Evolutionary conservation across 2,329 filamentous ascomycete genomes (phyloP).

Genomic region (Pseudogymnoascus sp.): DNA sequence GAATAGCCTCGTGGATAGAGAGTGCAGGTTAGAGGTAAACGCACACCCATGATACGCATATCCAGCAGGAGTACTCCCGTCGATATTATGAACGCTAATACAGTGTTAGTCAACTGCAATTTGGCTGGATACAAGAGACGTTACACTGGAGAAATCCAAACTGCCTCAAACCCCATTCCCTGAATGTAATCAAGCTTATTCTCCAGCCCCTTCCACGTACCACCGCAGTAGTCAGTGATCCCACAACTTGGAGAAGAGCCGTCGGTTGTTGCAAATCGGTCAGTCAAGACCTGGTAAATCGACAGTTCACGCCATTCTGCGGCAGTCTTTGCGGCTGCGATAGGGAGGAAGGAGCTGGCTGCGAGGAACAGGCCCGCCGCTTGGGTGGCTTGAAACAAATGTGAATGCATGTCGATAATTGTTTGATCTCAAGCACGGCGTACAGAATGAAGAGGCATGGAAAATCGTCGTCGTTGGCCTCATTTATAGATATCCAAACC

Average conservation of each 20-base stretch:
- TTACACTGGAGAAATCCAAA: slow-evolving; percentile 32
- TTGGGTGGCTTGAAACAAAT: not conserved
- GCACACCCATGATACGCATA: slow-evolving; percentile 41
- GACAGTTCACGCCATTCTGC: slow-evolving; percentile 31
- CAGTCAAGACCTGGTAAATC: slow-evolving; percentile 37
- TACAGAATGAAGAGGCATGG: not conserved
- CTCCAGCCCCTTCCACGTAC: slow-evolving; percentile 41
- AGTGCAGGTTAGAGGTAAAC: not conserved
- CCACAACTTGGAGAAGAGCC: slow-evolving; percentile 27
- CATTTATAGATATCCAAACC: not conserved
- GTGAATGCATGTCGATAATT: not conserved
- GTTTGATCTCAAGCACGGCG: not conserved
- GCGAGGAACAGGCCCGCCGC: not conserved
- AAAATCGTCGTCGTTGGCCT: not conserved
- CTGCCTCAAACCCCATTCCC: slow-evolving; percentile 40
- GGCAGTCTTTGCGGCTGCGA: not conserved
- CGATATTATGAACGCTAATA: slow-evolving; percentile 33
- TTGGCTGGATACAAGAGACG: slow-evolving; percentile 19
- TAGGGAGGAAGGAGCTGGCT: not conserved
- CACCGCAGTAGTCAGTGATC: slow-evolving; percentile 36
- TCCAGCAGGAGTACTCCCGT: slow-evolving; percentile 27
- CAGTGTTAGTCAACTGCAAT: slow-evolving; percentile 30
- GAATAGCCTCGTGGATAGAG: not conserved
- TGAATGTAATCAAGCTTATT: slow-evolving; percentile 42
- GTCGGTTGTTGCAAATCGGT: slow-evolving; percentile 34